Evolutionary conservation across 139 green algal species (phyloP), one percentile per base, ranked within the genome.

Genomic region (Tetraselmis striata): DNA sequence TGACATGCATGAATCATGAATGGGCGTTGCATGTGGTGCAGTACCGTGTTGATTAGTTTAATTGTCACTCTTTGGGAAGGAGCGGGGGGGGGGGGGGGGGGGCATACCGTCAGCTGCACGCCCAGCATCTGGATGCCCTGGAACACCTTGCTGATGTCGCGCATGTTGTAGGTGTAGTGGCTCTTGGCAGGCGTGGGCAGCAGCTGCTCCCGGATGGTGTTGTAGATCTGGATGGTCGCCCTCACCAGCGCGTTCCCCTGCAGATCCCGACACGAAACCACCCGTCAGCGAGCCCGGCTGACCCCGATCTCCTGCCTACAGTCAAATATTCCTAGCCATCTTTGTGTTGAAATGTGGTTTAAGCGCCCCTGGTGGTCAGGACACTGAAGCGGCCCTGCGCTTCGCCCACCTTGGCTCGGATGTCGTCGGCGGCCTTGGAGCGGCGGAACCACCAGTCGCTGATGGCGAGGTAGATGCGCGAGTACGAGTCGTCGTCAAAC

Each of bases 401-500:
- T n/a, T n/a, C n/a, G n/a, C 45, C 11, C 45, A 85, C 85, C 85
- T 87, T 89, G 59, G 32, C 74, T 11, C 79, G 81, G 5, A 87
- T 82, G 28, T 87, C 83, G 75, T 74, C 75, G 25, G 11, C 59
- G 11, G 29, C 75, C 76, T 59, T 90, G n/a, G 28, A 89, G 81
- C 92, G 92, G 0, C 28, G 59, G 32, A 92, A 28, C 90, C 90
- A 95, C 89, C 89, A 94, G 82, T 94, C 87, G 18, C 91, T 83
- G 74, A 95, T 85, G 1, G 83, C 85, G 27, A 59, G 74, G 84
- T 92, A 95, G 80, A 95, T 93, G 31, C 81, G 78, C 2, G 82
- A 86, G 84, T 94, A 85, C 76, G 90, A 93, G 80, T 89, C 89
- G 1, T 90, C 85, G 30, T 91, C 85, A 74, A 92, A 88, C 23